Percentiles rank a stretch among this genome's conserved stretches.
These are phyloP conservation scores for Mycena citricolor DNA, from an alignment of 1,284 basidiomycete species.

Conservation along the genomic window DNA sequence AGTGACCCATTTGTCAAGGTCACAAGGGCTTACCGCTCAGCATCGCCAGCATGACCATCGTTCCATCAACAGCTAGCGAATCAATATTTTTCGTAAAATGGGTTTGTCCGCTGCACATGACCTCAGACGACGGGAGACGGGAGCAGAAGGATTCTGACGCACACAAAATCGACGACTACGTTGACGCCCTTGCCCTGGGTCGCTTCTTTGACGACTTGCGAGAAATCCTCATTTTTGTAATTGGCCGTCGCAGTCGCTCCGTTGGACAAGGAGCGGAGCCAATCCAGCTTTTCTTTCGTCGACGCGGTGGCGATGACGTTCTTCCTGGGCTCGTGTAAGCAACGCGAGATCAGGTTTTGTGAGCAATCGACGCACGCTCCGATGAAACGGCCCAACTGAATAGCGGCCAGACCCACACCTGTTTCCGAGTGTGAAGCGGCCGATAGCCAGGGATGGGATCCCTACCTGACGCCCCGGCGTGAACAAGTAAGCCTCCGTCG, in stretches of 20 bases:
- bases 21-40: slow-evolving; percentile 58
- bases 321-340: too few relatives aligned
- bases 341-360: too few relatives aligned
- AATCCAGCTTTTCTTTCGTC: slow-evolving; percentile 80
- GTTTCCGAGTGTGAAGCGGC: background rate
- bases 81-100: slow-evolving; percentile 87
- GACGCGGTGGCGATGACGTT: slow-evolving; percentile 86
- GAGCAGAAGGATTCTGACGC: too few relatives aligned
- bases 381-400: slow-evolving; percentile 79
- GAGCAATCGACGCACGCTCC: slow-evolving; percentile 61
- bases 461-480: slow-evolving; percentile 78
- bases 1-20: background rate
- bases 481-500: slow-evolving; percentile 81
- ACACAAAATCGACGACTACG: slow-evolving; percentile 86
- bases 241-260: slow-evolving; percentile 79
- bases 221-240: slow-evolving; percentile 84
- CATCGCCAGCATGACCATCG: slow-evolving; percentile 70
- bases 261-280: slow-evolving; percentile 63
- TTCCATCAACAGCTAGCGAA: slow-evolving; percentile 74
- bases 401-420: slow-evolving; percentile 86
- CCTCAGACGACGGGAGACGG: too few relatives aligned
- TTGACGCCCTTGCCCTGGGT: slow-evolving; percentile 73
- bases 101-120: slow-evolving; percentile 51
- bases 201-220: slow-evolving; percentile 58
- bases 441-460: background rate